Conservation (phyloP, 1,284 basidiomycete species). For the Cystobasidiaceae sp. region DNA sequence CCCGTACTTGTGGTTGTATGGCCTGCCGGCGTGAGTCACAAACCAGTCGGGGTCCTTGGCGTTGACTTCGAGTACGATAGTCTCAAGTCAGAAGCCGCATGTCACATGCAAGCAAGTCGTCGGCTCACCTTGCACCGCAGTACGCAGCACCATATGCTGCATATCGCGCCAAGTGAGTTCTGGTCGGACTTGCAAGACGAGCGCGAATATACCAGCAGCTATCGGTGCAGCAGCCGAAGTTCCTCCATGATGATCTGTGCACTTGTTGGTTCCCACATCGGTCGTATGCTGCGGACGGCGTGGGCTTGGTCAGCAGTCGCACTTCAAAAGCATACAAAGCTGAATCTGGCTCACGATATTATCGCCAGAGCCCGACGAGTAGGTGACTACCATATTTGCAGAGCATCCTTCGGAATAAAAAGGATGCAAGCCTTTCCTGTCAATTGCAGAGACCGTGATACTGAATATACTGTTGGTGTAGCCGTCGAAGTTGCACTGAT, state of each 20-base stretch:
- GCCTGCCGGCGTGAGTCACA: constrained; percentile 66
- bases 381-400: constrained; percentile 93
- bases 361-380: constrained; percentile 90
- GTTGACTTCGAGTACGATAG: constrained; percentile 58
- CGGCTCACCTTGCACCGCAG: constrained; percentile 53
- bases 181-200: constrained; percentile 76
- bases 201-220: constrained; percentile 81
- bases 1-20: constrained; percentile 96
- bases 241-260: constrained; percentile 81
- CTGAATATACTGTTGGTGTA: constrained; percentile 98
- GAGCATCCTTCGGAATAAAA: constrained; percentile 97
- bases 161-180: constrained; percentile 96
- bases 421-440: constrained; percentile 86
- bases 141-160: constrained; percentile 80
- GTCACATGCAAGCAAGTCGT: not conserved
- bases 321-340: not conserved
- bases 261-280: constrained; percentile 79
- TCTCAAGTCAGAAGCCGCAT: not conserved
- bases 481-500: constrained; percentile 99
- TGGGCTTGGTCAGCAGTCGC: constrained; percentile 17
- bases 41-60: constrained; percentile 94
- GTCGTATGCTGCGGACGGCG: constrained; percentile 69
- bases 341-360: constrained; percentile 54
- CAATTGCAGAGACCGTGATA: constrained; percentile 89
- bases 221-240: constrained; percentile 97